Conservation (phyloP, 2,329 filamentous ascomycete species). For the Trichoderma semiorbis region DNA sequence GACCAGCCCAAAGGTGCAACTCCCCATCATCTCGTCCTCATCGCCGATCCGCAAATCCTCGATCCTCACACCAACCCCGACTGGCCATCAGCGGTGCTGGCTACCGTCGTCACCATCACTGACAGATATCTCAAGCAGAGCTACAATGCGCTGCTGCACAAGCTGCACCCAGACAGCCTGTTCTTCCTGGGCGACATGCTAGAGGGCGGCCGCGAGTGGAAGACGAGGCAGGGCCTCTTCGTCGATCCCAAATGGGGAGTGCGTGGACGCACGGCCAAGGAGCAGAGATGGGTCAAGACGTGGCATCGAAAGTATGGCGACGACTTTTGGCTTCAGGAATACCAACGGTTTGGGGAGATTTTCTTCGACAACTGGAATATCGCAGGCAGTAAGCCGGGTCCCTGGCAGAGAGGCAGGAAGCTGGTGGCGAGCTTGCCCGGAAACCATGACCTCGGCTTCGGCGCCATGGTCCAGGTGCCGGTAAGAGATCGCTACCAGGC, state of each 20-base stretch:
- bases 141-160: constrained; percentile 72
- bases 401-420: constrained; percentile 66
- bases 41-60: constrained; percentile 88
- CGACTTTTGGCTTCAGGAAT: constrained; percentile 82
- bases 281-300: constrained; percentile 55
- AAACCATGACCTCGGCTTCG: constrained; percentile 94
- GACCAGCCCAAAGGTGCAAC: constrained; percentile 69
- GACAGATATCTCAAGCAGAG: constrained; percentile 86
- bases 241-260: constrained; percentile 58
- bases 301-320: constrained; percentile 76
- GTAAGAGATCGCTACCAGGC: constrained; percentile 81
- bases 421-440: constrained; percentile 84
- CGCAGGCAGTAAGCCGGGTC: constrained; percentile 50
- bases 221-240: constrained; percentile 60
- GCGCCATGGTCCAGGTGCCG: constrained; percentile 73
- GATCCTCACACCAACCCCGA: constrained; percentile 94
- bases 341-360: constrained; percentile 77
- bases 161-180: constrained; percentile 78
- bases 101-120: constrained; percentile 60
- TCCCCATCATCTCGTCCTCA: constrained; percentile 79
- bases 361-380: constrained; percentile 71
- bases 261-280: constrained; percentile 46
- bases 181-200: constrained; percentile 94
- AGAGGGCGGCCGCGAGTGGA: constrained; percentile 94
- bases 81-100: constrained; percentile 59